Conservation (phyloP, 768 basidiomycete genomes). For the Mycena filopes region DNA sequence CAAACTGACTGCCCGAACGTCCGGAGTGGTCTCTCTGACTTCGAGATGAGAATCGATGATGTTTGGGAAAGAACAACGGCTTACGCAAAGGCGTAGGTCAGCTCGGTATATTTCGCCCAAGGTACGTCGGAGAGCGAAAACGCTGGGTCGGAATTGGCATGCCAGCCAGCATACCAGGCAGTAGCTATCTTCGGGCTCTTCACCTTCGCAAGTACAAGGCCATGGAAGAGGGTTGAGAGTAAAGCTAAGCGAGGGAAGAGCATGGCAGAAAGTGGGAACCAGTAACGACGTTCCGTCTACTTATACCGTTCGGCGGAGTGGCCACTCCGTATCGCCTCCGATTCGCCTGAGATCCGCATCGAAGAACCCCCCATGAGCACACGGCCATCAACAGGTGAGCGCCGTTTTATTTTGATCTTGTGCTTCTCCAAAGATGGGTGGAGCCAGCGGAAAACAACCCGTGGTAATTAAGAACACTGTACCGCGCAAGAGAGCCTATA, state of each 20-base stretch:
- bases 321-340: not conserved
- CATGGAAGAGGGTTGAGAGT: constrained; percentile 10
- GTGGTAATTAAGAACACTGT: too few species aligned
- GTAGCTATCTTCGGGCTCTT: constrained; percentile 39
- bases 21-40: constrained; percentile 35
- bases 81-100: constrained; percentile 61
- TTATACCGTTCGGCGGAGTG: constrained; percentile 5
- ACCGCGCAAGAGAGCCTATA: too few species aligned
- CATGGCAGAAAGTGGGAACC: constrained; percentile 17
- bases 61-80: constrained; percentile 19
- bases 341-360: too few species aligned
- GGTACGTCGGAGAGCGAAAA: constrained; percentile 49
- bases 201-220: not conserved
- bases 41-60: not conserved
- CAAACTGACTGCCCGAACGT: constrained; percentile 43
- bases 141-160: constrained; percentile 33
- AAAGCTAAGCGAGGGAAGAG: not conserved
- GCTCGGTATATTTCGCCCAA: constrained; percentile 57
- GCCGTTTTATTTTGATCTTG: too few species aligned
- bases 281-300: not conserved
- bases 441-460: too few species aligned
- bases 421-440: too few species aligned
- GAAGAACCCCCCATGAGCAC: too few species aligned
- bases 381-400: too few species aligned
- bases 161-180: constrained; percentile 63